Evolutionary conservation across 2,329 filamentous ascomycete genomes (phyloP).

Genomic region (Capronia epimyces): DNA sequence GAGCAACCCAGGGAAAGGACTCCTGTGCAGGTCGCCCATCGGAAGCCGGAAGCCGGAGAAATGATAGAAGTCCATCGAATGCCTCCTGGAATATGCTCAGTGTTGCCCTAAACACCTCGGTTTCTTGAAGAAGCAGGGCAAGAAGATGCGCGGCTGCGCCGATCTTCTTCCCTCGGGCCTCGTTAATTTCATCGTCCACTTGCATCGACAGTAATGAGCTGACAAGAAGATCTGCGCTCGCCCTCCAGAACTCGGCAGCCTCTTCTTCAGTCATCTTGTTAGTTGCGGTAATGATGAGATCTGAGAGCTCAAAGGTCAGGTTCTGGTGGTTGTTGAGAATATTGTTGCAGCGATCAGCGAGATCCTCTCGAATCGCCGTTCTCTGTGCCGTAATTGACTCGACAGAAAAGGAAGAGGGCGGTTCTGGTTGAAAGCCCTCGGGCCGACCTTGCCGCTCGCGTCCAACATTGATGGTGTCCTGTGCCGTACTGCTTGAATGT

Average conservation of each 20-base stretch:
- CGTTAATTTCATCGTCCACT: conserved; percentile 53
- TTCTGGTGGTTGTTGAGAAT: conserved; percentile 82
- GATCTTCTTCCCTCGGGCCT: conserved; percentile 61
- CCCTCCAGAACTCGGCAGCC: conserved; percentile 56
- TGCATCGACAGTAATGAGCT: conserved; percentile 70
- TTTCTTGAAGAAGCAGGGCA: conserved; percentile 72
- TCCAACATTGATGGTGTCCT: conserved; percentile 24
- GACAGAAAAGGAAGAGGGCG: conserved; percentile 42
- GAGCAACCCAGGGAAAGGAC: conserved; percentile 85
- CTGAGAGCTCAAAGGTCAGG: conserved; percentile 83
- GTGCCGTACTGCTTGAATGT: conserved; percentile 22
- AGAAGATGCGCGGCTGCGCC: conserved; percentile 89
- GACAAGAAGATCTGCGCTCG: conserved; percentile 76
- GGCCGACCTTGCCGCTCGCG: not conserved
- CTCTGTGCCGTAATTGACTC: conserved; percentile 77
- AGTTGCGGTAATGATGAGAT: conserved; percentile 71
- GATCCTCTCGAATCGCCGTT: conserved; percentile 62
- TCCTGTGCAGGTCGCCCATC: conserved; percentile 64
- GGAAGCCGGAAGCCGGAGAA: conserved; percentile 59
- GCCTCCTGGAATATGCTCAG: conserved; percentile 66
- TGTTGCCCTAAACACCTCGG: conserved; percentile 71
- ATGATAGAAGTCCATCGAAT: conserved; percentile 68
- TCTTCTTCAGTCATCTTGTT: conserved; percentile 56
- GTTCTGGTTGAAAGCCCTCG: not conserved
- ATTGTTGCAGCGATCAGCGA: conserved; percentile 87